Evolutionary conservation across 2,329 filamentous ascomycete genomes (phyloP).

Genomic region (Fusarium sp.): DNA sequence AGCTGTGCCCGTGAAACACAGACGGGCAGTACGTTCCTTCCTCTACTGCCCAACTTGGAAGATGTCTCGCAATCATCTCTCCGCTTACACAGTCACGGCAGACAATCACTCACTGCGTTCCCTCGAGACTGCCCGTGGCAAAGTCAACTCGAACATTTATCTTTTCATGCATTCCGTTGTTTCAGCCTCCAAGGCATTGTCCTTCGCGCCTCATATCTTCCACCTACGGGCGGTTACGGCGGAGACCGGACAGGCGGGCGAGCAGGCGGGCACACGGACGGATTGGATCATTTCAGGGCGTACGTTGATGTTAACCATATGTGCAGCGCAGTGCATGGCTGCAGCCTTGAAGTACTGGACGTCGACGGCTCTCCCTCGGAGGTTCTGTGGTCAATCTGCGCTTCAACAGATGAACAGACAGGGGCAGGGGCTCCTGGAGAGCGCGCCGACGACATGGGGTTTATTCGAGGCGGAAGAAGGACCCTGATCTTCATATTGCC

Average conservation of each 20-base stretch:
- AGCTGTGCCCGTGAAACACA: slow-evolving; percentile 4
- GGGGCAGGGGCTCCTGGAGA: slow-evolving; percentile 19
- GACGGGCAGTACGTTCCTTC: not conserved
- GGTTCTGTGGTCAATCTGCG: slow-evolving; percentile 23
- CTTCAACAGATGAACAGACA: slow-evolving; percentile 14
- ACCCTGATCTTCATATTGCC: slow-evolving; percentile 25
- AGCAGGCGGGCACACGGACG: slow-evolving; percentile 7
- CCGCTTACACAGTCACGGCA: slow-evolving; percentile 4
- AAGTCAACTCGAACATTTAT: slow-evolving; percentile 6
- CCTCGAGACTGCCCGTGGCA: slow-evolving; percentile 13
- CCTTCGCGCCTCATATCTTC: slow-evolving; percentile 10
- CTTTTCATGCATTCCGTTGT: slow-evolving; percentile 32
- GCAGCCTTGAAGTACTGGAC: not conserved
- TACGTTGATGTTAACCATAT: not conserved
- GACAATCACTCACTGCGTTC: slow-evolving; percentile 7
- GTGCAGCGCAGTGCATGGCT: not conserved
- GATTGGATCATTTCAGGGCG: slow-evolving; percentile 7
- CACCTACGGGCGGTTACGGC: slow-evolving; percentile 20
- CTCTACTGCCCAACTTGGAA: not conserved
- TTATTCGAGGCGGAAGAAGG: slow-evolving; percentile 17
- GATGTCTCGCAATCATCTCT: slow-evolving; percentile 37
- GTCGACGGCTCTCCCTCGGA: slow-evolving; percentile 35
- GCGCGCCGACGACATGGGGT: slow-evolving; percentile 18
- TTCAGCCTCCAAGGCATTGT: slow-evolving; percentile 19
- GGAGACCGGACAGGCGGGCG: slow-evolving; percentile 32